phyloP scores from a whole-genome alignment of 2,329 filamentous ascomycete genomes.

The Cordyceps javanica region DNA sequence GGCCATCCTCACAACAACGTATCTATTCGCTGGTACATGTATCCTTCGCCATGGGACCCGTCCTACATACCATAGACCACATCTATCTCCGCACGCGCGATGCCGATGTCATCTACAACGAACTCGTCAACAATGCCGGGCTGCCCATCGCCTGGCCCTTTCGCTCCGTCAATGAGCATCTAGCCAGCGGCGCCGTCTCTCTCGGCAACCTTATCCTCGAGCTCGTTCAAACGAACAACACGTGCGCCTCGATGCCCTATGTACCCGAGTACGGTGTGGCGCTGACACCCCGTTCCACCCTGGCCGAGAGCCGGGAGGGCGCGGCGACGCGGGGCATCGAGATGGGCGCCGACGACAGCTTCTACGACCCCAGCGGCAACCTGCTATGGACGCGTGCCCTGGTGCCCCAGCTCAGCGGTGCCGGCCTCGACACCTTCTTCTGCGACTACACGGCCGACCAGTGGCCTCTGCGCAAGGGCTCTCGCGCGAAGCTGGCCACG shows the following conservation, averaged over 20 bases:
- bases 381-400: not conserved
- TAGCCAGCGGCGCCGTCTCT: conserved; percentile 3
- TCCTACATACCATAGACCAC: conserved; percentile 5
- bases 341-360: conserved; percentile 3
- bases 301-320: not conserved
- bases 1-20: not conserved
- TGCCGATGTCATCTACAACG: not conserved
- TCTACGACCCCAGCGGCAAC: not conserved
- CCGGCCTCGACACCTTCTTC: not conserved
- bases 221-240: conserved; percentile 1
- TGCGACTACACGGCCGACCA: not conserved
- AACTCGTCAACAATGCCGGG: conserved; percentile 1
- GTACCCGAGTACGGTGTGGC: conserved; percentile 3
- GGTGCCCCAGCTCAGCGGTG: conserved; percentile 1
- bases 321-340: not conserved
- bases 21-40: too few relatives aligned
- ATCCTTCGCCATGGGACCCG: not conserved
- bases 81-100: not conserved
- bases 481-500: not conserved
- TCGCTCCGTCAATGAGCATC: not conserved
- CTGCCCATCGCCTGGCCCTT: conserved; percentile 3
- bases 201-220: conserved; percentile 6
- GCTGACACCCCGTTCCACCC: not conserved
- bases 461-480: conserved; percentile 1
- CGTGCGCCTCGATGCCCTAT: not conserved